Percentiles rank a stretch among this genome's conserved stretches.
phyloP scores from a whole-genome alignment of 225 moss, liverwort and hornwort genomes.

The Anthoceros angustus region DNA sequence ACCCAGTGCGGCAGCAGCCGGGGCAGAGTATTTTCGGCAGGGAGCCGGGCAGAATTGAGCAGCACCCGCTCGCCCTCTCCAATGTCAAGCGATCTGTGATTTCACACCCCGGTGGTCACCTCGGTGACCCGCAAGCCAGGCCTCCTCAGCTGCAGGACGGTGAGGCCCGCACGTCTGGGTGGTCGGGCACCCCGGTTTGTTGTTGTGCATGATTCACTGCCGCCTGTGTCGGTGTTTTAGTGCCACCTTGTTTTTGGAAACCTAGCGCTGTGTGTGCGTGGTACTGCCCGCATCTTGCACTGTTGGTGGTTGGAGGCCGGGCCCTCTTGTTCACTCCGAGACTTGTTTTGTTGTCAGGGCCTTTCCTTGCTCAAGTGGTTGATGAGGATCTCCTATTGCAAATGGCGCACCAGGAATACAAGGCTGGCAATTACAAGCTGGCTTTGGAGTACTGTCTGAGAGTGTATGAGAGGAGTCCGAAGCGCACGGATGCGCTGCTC shows the following conservation, averaged over 20 bases:
- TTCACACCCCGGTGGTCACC: constrained; percentile 13
- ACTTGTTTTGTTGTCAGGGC: not conserved
- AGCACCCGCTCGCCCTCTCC: constrained; percentile 26
- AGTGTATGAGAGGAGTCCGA: constrained; percentile 60
- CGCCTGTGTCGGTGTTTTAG: not conserved
- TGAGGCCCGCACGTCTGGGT: not conserved
- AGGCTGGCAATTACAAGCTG: constrained; percentile 56
- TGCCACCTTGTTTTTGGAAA: not conserved
- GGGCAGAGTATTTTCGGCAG: constrained; percentile 47
- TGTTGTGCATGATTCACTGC: not conserved
- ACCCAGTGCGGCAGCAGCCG: constrained; percentile 53
- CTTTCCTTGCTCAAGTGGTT: constrained; percentile 12
- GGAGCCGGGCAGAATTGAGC: constrained; percentile 47
- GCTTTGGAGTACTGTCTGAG: constrained; percentile 59
- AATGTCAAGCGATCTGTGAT: constrained; percentile 18
- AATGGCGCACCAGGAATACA: constrained; percentile 86
- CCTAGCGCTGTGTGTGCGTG: not conserved
- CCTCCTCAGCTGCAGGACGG: not conserved
- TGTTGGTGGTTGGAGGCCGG: not conserved
- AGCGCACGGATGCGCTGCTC: constrained; percentile 68
- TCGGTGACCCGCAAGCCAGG: not conserved
- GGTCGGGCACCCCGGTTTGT: not conserved
- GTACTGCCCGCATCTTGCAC: no score
- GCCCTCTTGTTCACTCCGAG: not conserved
- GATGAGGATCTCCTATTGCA: constrained; percentile 64